These are phyloP conservation scores for Dactylellina haptotyla DNA, from an alignment of 2,329 filamentous ascomycete species.

Conservation along the genomic window DNA sequence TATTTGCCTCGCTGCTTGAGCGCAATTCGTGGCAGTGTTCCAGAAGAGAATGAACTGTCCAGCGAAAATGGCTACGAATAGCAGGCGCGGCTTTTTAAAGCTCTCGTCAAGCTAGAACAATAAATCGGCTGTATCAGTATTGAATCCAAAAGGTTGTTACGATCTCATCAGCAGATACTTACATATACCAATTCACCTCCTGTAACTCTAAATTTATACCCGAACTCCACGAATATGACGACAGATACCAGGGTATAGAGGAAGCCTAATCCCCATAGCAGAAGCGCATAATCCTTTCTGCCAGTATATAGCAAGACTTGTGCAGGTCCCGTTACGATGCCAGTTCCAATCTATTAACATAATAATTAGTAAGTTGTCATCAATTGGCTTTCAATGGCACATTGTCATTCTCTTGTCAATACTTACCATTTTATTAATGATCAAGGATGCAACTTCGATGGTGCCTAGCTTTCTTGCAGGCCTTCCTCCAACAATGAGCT, in stretches of 20 bases:
- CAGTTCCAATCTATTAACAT: slow-evolving; percentile 36
- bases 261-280: slow-evolving; percentile 38
- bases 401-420: too few species aligned
- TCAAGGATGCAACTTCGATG: slow-evolving; percentile 41
- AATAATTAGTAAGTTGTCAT: too few species aligned
- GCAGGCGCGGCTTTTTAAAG: slow-evolving; percentile 60
- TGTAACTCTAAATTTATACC: slow-evolving; percentile 64
- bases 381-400: too few species aligned
- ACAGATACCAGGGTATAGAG: slow-evolving; percentile 41
- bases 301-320: slow-evolving; percentile 37
- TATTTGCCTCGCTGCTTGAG: slow-evolving; percentile 52
- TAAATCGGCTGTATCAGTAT: neutral
- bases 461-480: slow-evolving; percentile 37
- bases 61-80: slow-evolving; percentile 61
- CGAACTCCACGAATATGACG: slow-evolving; percentile 65
- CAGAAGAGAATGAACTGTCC: slow-evolving; percentile 61
- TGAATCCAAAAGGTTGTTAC: neutral
- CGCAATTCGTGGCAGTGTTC: slow-evolving; percentile 60
- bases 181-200: slow-evolving; percentile 64
- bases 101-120: slow-evolving; percentile 58
- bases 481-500: slow-evolving; percentile 30
- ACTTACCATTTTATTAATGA: slow-evolving; percentile 45
- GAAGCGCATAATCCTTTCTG: slow-evolving; percentile 29
- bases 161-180: slow-evolving; percentile 55
- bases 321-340: slow-evolving; percentile 39